Percentiles rank a stretch among this genome's conserved stretches.
phyloP scores from a whole-genome alignment of 2,329 filamentous ascomycete species.

The Pseudogymnoascus sp. region DNA sequence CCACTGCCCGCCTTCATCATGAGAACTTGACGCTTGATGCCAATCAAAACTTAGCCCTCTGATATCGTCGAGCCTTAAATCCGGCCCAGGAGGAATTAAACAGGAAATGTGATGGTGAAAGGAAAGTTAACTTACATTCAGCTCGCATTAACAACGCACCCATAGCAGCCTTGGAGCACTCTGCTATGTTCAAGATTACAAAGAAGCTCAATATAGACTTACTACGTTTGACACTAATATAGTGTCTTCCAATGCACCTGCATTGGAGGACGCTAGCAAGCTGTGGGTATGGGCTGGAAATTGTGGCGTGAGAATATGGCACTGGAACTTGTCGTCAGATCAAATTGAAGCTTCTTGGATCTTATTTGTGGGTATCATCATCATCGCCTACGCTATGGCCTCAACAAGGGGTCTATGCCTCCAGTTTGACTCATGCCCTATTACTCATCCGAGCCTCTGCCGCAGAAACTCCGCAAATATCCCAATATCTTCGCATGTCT shows the following conservation, averaged over 20 bases:
- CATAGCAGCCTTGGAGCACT: neutral
- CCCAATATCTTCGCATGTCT: slow-evolving; percentile 39
- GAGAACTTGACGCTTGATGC: neutral
- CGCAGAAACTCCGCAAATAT: slow-evolving; percentile 43
- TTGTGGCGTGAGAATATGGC: neutral
- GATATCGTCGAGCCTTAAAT: neutral
- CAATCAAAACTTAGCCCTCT: neutral
- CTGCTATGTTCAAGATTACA: neutral
- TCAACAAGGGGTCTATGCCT: neutral
- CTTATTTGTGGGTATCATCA: slow-evolving; percentile 6
- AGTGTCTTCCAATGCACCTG: neutral
- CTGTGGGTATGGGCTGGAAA: neutral
- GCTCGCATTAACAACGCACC: neutral
- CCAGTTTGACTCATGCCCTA: neutral
- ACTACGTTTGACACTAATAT: neutral
- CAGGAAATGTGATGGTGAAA: neutral
- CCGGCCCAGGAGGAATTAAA: neutral
- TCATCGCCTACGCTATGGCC: neutral
- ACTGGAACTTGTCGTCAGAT: neutral
- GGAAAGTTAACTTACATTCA: neutral
- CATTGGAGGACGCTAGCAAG: neutral
- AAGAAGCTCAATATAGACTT: neutral
- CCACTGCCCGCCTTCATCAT: neutral
- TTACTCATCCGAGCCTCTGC: slow-evolving; percentile 19
- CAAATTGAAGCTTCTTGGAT: neutral